Base-by-base conservation (phyloP, 495 filamentous ascomycete genomes). In the Xylaria telfairii region DNA sequence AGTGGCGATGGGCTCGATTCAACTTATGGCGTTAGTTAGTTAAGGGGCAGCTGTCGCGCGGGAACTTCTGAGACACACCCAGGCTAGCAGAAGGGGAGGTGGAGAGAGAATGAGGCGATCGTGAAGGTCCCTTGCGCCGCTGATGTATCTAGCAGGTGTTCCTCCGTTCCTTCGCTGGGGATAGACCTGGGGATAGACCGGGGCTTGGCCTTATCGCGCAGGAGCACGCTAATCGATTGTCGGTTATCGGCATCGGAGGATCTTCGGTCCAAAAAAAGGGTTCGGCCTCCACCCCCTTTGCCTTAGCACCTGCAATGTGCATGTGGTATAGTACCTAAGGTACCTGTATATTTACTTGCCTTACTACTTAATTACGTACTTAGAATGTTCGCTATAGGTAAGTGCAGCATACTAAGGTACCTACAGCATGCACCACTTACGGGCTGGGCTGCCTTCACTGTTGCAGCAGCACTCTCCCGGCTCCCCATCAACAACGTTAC, bases 31-130 rank as follows among this genome's bases (percentile, higher is more conserved):
- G 3, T 37, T 37, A 37, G 34, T 37, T 37, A 37, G 34, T 49
- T 49, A 37, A 65, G 41, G 26, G 28, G 60, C 28, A 26, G 60
- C 34, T 13, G 49, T 54, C 39, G 32, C 26, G 61, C 34, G 60
- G 26, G 60, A 65, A 47, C n/a, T 56, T 70, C 61, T 65, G 61
- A 65, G 59, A 70, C 60, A 70, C 68, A 44, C 68, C 39, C 68
- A 54, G 61, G 26, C 49, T 34, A 49, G 47, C 46, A 42, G 46
- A 34, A 39, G 60, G 49, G 8, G 42, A 44, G 32, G 68, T 64
- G 60, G 65, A 68, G 53, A 59, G 65, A 60, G 65, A 34, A 37
- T 68, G 61, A 70, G 41, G 68, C 47, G 44, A 65, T 70, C 68
- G 68, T 65, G 60, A 59, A 65, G 26, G 34, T 59, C 51, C 46